Percentiles rank a stretch among this genome's conserved stretches.
phyloP scores from a whole-genome alignment of 1,284 basidiomycete species.

The Trametes polyzona region DNA sequence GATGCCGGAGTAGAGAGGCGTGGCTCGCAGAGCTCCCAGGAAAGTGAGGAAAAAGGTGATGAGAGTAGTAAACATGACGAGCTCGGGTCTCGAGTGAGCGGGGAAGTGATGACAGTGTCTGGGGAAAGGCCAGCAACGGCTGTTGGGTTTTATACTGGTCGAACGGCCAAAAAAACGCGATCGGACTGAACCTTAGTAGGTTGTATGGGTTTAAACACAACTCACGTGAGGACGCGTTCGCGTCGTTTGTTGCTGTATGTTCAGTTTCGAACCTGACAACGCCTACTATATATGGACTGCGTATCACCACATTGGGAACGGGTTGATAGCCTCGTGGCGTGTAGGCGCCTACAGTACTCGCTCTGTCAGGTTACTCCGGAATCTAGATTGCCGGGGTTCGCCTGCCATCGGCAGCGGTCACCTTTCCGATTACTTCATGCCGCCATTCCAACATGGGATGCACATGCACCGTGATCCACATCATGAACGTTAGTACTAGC shows the following conservation, averaged over 20 bases:
- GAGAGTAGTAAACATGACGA: constrained; percentile 5
- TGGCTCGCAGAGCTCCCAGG: constrained; percentile 4
- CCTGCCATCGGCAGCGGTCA: too few species aligned
- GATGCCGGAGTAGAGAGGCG: constrained; percentile 1
- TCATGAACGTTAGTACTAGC: too few species aligned
- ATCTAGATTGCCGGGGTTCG: too few species aligned
- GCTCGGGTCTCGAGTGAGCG: neutral
- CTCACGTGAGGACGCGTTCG: constrained; percentile 5
- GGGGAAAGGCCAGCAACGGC: neutral
- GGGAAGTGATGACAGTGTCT: neutral
- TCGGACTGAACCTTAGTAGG: constrained; percentile 6
- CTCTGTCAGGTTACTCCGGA: too few species aligned
- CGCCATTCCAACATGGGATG: too few species aligned
- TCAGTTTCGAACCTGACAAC: neutral
- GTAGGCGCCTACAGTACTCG: too few species aligned
- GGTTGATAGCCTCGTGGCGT: constrained; percentile 4
- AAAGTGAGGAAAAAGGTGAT: constrained; percentile 8
- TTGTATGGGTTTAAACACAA: constrained; percentile 1
- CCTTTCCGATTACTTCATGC: too few species aligned
- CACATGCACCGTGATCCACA: too few species aligned
- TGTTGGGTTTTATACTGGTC: neutral
- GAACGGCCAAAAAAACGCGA: neutral
- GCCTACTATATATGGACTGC: neutral
- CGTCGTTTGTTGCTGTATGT: constrained; percentile 8
- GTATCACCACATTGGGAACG: neutral